Base-by-base conservation (phyloP, 73 alveolate species). In the Paramecium tetraurelia region DNA sequence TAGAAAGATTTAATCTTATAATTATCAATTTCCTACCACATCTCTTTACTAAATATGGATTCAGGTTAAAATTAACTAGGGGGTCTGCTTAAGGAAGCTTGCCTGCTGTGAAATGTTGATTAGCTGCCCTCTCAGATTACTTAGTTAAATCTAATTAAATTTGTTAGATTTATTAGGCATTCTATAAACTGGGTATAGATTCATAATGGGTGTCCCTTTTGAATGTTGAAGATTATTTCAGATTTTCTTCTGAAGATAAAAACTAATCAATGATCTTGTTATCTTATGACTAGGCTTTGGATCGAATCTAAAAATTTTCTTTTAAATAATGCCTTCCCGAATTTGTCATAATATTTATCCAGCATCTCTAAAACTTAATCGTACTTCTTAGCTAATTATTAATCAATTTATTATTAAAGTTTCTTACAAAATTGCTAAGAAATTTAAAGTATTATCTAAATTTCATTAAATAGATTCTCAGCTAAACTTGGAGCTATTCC, bases 31-130 rank as follows among this genome's bases (percentile, higher is more conserved):
- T 80, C 90, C 33, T 44, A 48, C 72, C 70, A 40, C 57, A 80
- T 31, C 7, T 80, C 90, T 24, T 80, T 80, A 4, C 36, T 35
- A n/a, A 80, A 50, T 9, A 21, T 31, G 4, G 46, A 80, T 24
- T 80, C 90, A 14, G 90, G 90, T 20, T 80, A 11, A 21, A 80
- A 80, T 18, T 80, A 80, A 48, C 90, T 80, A 11, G 70, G 46
- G 21, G 7, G 20, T 80, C 90, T 44, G 7, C 36, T 33, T 40
- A 24, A 9, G 3, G 90, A 80, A 2, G 44, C 38, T 44, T 80
- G 14, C 20, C 72, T 40, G 14, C 90, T 80, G 21, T 80, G 90
- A 44, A 43, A 43, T 2, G 90, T 72, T 5, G 86, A 63, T 63
- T 72, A 14, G 22, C 86, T 14, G 21, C 59, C 40, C 59, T 72